Base-by-base conservation (phyloP, 78 protist genomes). In the Goniomonas avonlea region DNA sequence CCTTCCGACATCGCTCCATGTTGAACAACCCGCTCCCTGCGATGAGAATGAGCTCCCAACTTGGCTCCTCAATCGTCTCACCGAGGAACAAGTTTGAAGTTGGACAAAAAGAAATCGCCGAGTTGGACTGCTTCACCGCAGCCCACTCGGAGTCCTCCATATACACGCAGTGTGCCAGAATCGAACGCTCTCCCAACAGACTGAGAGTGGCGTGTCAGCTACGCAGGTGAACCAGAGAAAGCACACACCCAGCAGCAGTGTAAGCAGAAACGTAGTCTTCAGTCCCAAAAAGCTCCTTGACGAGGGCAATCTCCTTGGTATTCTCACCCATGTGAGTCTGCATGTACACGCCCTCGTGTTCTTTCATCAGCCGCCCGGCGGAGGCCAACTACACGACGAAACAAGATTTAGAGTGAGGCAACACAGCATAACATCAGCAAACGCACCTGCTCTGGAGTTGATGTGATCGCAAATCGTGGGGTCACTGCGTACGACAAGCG, bases 81-180 rank as follows among this genome's bases (percentile, higher is more conserved):
- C 71, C 71, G 47, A 63, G 71, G 43, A 63, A 63, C 47, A 63
- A 43, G 45, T 63, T 63, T 39, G 71, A 63, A 3, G 71, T n/a
- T 9, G 71, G 71, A 9, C 71, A 63, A 43, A n/a, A 27, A 27
- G 21, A 9, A 5, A 27, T 27, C 13, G 25, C 35, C 29, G 29
- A 15, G 7, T 27, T 43, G 21, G 71, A 21, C 9, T 20, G 35
- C 11, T 37, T 13, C 71, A 63, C 37, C 71, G 17, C 11, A 23
- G 17, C 43, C 71, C 71, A 63, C 37, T 63, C 71, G 2, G 5
- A 17, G 45, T 63, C 71, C 37, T 13, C n/a, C 71, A 63, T 63
- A 27, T 63, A 43, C 11, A 63, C 71, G 45, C 71, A 63, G 45
- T 63, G 71, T 37, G 71, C 71, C 29, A 63, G 25, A 21, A 63